Base-by-base conservation (phyloP, 2,329 filamentous ascomycete species). In the Fusarium musae region DNA sequence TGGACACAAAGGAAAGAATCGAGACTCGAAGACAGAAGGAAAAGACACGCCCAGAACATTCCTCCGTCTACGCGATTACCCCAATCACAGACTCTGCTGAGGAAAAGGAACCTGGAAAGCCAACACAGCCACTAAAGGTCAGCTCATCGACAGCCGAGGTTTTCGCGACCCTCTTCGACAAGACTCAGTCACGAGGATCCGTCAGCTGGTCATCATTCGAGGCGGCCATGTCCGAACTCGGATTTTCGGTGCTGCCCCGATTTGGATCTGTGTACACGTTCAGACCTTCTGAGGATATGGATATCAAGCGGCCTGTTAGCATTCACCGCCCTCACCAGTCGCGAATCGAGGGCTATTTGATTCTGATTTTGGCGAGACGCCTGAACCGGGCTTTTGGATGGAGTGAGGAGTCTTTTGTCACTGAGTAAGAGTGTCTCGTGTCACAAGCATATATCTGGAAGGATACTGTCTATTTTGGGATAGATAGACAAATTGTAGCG, bases 261-360 rank as follows among this genome's bases (percentile, higher is more conserved):
- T 81, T 80, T 40, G 84, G 84, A 6, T 86, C 85, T 0, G 79
- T 84, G 4, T 85, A 82, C 69, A 85, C 81, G 1, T 85, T 85
- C 61, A 47, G 58, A 1, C 83, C 82, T 0, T 78, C 82, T 0
- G 71, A 77, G 23, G 65, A 23, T 3, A 76, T 81, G 74, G 63
- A 39, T 0, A 74, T 74, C 11, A 70, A 77, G 15, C 77, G 68
- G 54, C 73, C 81, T 9, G 23, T 85, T 9, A 83, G 79, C 1
- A 26, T 84, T 2, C 82, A 84, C 50, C 77, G 83, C 1, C 84
- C 83, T 5, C 82, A 85, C 30, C 57, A 77, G 42, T 79, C 80
- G 2, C 75, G 74, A 4, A 82, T 85, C 3, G 81, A 84, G 57
- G 81, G 83, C 0, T 75, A 79, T 30, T 7, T 52, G 30, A 42